Evolutionary conservation across 441 rosid genomes (phyloP).

Genomic region (Corymbia citriodora): DNA sequence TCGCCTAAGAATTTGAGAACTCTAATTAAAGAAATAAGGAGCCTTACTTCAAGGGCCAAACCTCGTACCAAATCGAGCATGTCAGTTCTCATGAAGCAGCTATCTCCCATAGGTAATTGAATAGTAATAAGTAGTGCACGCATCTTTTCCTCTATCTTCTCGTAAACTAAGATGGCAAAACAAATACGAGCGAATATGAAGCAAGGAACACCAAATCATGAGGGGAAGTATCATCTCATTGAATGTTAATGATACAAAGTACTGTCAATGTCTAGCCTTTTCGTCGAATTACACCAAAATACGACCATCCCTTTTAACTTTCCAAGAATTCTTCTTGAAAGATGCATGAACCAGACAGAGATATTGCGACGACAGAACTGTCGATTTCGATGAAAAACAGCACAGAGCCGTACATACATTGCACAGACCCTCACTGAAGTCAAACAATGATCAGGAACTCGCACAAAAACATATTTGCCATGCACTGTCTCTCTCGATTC

Average conservation of each 20-base stretch:
- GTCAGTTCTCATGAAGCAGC: not conserved
- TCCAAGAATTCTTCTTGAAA: not conserved
- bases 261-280: not conserved
- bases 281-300: not conserved
- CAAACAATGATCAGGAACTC: not conserved
- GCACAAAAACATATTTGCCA: not conserved
- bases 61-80: not conserved
- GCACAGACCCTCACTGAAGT: not conserved
- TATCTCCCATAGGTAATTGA: accelerated
- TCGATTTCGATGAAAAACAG: not conserved
- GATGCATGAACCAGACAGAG: not conserved
- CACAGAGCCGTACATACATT: not conserved
- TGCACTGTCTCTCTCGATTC: not conserved
- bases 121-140: not conserved
- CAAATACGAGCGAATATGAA: not conserved
- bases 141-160: not conserved
- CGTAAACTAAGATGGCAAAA: not conserved
- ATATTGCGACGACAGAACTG: not conserved
- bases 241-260: not conserved
- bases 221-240: not conserved
- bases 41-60: not conserved
- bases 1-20: not conserved
- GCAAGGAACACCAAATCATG: not conserved
- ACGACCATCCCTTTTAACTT: not conserved
- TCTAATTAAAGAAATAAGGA: not conserved